Evolutionary conservation across 73 alveolate genomes (phyloP).

Genomic region (Symbiodinium pilosum): DNA sequence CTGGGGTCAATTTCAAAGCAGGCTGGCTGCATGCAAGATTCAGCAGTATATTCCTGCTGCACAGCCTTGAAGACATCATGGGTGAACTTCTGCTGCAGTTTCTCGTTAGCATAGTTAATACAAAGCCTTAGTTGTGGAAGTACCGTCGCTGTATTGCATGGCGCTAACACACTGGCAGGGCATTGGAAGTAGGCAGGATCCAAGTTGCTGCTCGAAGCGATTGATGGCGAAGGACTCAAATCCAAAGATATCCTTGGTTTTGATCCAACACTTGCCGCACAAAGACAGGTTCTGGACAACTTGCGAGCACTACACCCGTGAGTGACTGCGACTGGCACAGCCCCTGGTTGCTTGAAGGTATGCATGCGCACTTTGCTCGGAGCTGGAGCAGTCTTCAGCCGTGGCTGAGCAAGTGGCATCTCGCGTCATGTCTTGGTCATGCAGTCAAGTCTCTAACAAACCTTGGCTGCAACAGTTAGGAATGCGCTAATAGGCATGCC

Average conservation of each 20-base stretch:
- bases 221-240: slow-evolving; percentile 98
- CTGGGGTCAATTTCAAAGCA: no score
- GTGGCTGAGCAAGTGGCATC: no score
- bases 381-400: no score
- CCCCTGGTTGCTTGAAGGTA: no score
- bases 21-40: not conserved
- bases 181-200: no score
- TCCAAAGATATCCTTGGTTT: slow-evolving; percentile 98
- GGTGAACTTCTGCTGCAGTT: slow-evolving; percentile 97
- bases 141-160: no score
- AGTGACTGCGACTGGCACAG: no score
- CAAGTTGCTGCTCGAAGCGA: slow-evolving; percentile 97
- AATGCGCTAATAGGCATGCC: not conserved
- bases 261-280: slow-evolving; percentile 97
- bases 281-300: not conserved
- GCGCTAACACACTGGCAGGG: no score
- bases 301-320: not conserved
- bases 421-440: no score
- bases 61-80: slow-evolving; percentile 96
- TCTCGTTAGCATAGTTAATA: slow-evolving; percentile 97
- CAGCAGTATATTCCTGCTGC: slow-evolving; percentile 95
- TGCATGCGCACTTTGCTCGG: no score
- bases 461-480: not conserved
- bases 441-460: not conserved
- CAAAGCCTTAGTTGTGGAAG: slow-evolving; percentile 95